These are phyloP conservation scores for Polyporus arcularius DNA, from an alignment of 768 basidiomycete genomes.

Conservation along the genomic window DNA sequence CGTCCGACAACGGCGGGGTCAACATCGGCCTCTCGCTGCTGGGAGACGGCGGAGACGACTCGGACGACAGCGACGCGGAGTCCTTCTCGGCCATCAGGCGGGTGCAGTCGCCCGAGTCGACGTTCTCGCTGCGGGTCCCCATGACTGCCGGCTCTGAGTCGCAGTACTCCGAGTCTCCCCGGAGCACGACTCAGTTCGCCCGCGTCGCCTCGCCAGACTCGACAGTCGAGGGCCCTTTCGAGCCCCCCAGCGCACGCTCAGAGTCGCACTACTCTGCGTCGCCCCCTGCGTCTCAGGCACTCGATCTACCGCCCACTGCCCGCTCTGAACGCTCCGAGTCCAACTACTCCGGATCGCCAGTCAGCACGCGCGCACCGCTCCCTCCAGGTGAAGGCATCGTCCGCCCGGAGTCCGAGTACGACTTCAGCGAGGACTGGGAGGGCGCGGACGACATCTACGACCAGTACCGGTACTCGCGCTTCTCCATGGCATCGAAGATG, in stretches of 20 bases:
- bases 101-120: slow-evolving; percentile 13
- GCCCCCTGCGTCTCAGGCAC: neutral
- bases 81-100: neutral
- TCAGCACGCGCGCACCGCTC: slow-evolving; percentile 11
- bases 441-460: slow-evolving; percentile 76
- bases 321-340: slow-evolving; percentile 11
- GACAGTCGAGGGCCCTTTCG: neutral
- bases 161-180: slow-evolving; percentile 13
- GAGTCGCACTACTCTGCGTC: slow-evolving; percentile 2
- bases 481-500: slow-evolving; percentile 49
- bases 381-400: slow-evolving; percentile 9
- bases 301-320: slow-evolving; percentile 1
- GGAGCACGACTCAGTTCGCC: neutral
- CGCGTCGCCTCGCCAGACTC: neutral
- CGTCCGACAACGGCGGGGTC: slow-evolving; percentile 62
- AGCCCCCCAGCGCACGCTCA: neutral
- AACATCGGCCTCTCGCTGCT: slow-evolving; percentile 67
- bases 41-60: slow-evolving; percentile 38
- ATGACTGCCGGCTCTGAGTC: slow-evolving; percentile 11
- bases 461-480: slow-evolving; percentile 72
- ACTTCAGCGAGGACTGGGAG: slow-evolving; percentile 55
- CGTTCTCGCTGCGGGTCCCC: neutral
- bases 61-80: slow-evolving; percentile 23
- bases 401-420: slow-evolving; percentile 24
- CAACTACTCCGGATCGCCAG: slow-evolving; percentile 15